Base-by-base conservation (phyloP, 768 basidiomycete species). In the Russula compacta region DNA sequence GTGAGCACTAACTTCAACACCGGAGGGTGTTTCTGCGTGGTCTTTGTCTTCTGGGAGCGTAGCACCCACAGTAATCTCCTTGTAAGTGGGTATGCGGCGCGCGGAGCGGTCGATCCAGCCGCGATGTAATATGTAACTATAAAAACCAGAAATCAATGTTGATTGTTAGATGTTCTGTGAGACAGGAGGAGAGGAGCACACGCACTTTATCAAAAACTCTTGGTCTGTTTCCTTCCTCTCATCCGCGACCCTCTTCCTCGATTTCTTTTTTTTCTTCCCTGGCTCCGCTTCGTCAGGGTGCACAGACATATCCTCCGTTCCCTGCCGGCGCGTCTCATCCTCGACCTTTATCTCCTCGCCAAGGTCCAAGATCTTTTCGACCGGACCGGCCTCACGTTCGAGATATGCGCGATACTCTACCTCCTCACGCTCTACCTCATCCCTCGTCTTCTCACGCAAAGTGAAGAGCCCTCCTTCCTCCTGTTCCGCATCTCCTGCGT, bases 121-220 rank as follows among this genome's bases (percentile, higher is more conserved):
- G 33, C 97, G 91, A 71, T 95, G 95, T 21, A 98, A 78, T 65
- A 99, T 97, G 72, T 97, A 99, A 72, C 95, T 98, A 68, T 1
- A n/a, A 55, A 56, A 29, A 48, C 12, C 33, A 24, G 12, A 38
- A 54, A 48, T 51, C 12, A 10, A 17, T 50, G 39, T 36, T 17
- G 53, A 33, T 15, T 11, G 12, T 46, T 51, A 35, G 49, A 58
- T 19, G 44, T 17, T 21, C 47, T 21, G 14, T 55, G 51, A 38
- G 48, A 44, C 8, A 57, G 51, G 15, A 4, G 19, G 14, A 61
- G 47, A 54, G 5, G 56, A 11, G 24, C 24, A 58, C 17, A 76
- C 89, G 56, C 67, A 97, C 95, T 92, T 88, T 77, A 93, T 80
- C 56, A 98, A 75, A 69, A 98, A 97, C 59, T 95, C 89, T 56